Conservation (phyloP, 805 yeast genomes). For the Wickerhamomyces mucosus region DNA sequence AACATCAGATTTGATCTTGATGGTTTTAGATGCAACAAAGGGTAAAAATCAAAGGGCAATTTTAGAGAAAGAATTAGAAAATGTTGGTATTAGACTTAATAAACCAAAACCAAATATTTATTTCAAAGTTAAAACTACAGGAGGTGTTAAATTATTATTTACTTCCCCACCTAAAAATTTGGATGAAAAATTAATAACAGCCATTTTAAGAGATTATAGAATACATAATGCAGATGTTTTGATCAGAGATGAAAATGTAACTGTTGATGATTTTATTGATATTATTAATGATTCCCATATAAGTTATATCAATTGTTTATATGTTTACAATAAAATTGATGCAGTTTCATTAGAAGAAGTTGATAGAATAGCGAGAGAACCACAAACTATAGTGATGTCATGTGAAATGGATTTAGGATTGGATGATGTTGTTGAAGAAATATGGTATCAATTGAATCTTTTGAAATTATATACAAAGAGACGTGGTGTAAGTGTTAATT, state of each 20-base stretch:
- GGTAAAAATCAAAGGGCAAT: constrained; percentile 82
- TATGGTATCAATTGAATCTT: constrained; percentile 81
- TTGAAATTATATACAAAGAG: constrained; percentile 81
- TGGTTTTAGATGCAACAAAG: constrained; percentile 95
- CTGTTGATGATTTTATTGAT: constrained; percentile 91
- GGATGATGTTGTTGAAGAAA: constrained; percentile 81
- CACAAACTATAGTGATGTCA: constrained; percentile 89
- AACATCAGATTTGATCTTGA: constrained; percentile 84
- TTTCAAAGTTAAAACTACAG: constrained; percentile 73
- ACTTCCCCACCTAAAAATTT: constrained; percentile 75
- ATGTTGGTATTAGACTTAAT: constrained; percentile 88
- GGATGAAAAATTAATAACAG: constrained; percentile 70
- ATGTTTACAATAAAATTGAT: constrained; percentile 91
- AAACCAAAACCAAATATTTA: constrained; percentile 70
- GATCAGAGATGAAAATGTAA: constrained; percentile 78
- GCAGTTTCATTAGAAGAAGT: constrained; percentile 93
- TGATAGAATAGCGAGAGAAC: constrained; percentile 84
- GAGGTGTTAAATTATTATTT: constrained; percentile 81
- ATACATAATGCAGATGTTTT: constrained; percentile 91
- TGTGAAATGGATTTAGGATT: constrained; percentile 84
- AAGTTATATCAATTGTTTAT: constrained; percentile 82
- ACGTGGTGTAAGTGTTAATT: constrained; percentile 74
- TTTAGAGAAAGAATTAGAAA: constrained; percentile 80
- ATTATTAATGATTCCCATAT: constrained; percentile 81
- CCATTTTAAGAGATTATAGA: constrained; percentile 75